Evolutionary conservation across 768 basidiomycete species (phyloP), one percentile per base, ranked within the genome.

Genomic region (Dendrothele bispora): DNA sequence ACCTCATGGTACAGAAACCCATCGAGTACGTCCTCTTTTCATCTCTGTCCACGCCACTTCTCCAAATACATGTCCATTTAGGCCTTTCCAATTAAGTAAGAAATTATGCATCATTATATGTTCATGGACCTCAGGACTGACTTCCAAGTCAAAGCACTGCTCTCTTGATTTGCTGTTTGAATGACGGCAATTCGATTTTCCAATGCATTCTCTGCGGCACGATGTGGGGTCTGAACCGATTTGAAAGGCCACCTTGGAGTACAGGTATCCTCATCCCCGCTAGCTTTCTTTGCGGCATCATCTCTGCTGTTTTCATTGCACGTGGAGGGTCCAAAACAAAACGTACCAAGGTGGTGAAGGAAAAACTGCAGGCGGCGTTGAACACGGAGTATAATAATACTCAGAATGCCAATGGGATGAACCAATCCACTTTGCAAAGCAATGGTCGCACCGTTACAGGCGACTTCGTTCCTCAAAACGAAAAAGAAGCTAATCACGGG

Each of bases 221-320:
- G 37, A 91, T 91, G 88, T 92, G 90, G 91, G 76, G 83, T 7
- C 57, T 91, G 58, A 80, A 90, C 56, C 72, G 86, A 76, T 84
- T 85, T 56, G 54, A 76, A 48, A 76, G 86, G n/a, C 85, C 84
- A 2, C 74, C 82, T 2, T 87, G 84, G 84, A 79, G 74, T 39
- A 85, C 83, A 7, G 81, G 82, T 0, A 70, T 70, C 26, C 73
- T 92, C 14, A 89, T 95, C 40, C 86, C 88, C 1, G 69, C 72
- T 1, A 79, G 79, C 24, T 93, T 93, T 66, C 66, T 88, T 2
- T 86, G 86, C 58, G 90, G 88, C 34, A 92, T 95, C 46, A 63
- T 66, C 22, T 81, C 91, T 6, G 87, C 78, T 8, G 65, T 90
- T 17, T 68, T 86, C 36, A 91, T 92, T 52, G 91, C 84, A 78